Conservation (phyloP, 257 asterid species). For the Nicotiana tomentosiformis region DNA sequence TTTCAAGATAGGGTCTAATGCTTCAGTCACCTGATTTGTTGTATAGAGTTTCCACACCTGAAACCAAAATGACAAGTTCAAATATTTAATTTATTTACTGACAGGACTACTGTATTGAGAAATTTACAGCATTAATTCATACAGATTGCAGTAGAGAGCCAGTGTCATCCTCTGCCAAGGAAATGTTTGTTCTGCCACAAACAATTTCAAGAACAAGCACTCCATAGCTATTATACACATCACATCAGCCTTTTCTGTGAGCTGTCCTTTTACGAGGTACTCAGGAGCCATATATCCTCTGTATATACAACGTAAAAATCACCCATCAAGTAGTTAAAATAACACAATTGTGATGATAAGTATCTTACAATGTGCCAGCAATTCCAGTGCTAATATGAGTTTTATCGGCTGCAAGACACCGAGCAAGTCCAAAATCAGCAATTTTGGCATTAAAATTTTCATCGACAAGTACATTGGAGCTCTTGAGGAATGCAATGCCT, state of each 20-base stretch:
- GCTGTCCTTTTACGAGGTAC: too few relatives aligned
- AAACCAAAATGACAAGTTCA: background rate
- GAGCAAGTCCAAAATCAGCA: slow-evolving; percentile 23
- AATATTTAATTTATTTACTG: background rate
- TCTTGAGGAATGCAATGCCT: slow-evolving; percentile 17
- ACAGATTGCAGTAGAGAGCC: slow-evolving; percentile 11
- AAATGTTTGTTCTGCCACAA: slow-evolving; percentile 6
- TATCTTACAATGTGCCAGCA: slow-evolving; percentile 19
- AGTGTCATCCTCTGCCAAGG: slow-evolving; percentile 6
- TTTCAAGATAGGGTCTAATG: background rate
- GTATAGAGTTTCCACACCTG: slow-evolving; percentile 16
- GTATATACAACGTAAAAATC: background rate
- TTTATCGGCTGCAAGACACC: slow-evolving; percentile 6
- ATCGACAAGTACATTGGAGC: slow-evolving; percentile 15
- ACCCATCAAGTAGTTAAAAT: background rate
- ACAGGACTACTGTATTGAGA: background rate
- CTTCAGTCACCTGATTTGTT: background rate
- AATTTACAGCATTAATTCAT: background rate
- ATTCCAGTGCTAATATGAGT: slow-evolving; percentile 17
- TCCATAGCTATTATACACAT: too few relatives aligned
- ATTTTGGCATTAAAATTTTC: background rate
- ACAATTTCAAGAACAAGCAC: background rate
- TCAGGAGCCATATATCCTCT: too few relatives aligned
- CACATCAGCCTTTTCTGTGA: too few relatives aligned
- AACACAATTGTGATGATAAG: background rate